Evolutionary conservation across 179 eudicot genomes (phyloP), one percentile per base, ranked within the genome.

Genomic region (Actinidia polygama): DNA sequence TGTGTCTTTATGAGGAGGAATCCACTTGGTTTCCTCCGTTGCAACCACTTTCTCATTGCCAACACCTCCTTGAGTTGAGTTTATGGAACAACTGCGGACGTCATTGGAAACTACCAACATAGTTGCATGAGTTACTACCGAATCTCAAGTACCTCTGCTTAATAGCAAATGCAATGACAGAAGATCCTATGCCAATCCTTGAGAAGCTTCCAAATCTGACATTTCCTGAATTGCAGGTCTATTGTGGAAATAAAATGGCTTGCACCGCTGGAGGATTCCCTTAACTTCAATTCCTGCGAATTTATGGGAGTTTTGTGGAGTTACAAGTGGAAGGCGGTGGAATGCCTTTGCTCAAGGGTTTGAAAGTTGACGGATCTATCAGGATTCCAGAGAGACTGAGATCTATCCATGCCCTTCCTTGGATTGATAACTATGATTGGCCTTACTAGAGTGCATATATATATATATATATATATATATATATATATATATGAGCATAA

Each of bases 201-300:
- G 53, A 70, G 51, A 70, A 70, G 53, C 74, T 70, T 70, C 11
- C 74, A 46, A 70, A 44, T 7, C 49, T 70, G 74, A 70, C 51
- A 6, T 1, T 70, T 44, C 11, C 36, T 8, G 12, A 6, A 8
- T 2, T 70, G 21, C 0, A 0, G 10, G 3, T 3, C 6, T 70
- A 44, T 15, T 0, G 6, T 5, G 53, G 24, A 70, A 15, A 19
- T 44, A 70, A 70, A 19, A 40, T 70, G 74, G 74, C 51, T 70
- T 70, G 74, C 74, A 14, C 74, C 10, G 12, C 47, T 11, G 47
- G 9, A 12, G 71, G 44, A 67, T 67, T 67, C n/a, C 71, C 71
- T 67, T 44, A 14, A 44, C 74, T 70, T 21, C 21, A 70, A 44
- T 40, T 70, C 44, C 53, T 70, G 44, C 0, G 1, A 7, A 36